These are phyloP conservation scores for Ampelomyces quisqualis DNA, from an alignment of 2,329 filamentous ascomycete genomes.

Conservation along the genomic window DNA sequence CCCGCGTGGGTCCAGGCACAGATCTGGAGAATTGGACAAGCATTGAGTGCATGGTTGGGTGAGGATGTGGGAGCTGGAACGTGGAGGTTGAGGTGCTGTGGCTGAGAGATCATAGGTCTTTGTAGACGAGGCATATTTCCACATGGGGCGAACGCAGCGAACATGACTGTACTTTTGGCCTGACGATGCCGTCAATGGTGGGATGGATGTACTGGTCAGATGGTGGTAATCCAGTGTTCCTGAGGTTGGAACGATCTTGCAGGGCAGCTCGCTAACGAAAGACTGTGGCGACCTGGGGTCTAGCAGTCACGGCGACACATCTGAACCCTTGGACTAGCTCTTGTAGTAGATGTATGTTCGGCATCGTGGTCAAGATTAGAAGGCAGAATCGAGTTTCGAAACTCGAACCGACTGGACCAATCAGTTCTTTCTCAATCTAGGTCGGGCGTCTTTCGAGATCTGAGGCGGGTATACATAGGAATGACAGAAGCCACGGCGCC, in stretches of 20 bases:
- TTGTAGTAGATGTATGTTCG: background rate
- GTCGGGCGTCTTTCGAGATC: slow-evolving; percentile 1
- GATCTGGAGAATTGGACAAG: background rate
- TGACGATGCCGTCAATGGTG: slow-evolving; percentile 1
- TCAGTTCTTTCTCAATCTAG: background rate
- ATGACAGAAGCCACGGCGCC: slow-evolving; percentile 10
- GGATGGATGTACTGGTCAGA: background rate
- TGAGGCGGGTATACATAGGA: slow-evolving; percentile 7
- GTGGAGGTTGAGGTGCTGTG: background rate
- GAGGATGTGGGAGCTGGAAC: background rate
- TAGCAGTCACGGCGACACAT: background rate
- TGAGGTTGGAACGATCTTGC: background rate
- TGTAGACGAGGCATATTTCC: background rate
- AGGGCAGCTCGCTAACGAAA: slow-evolving; percentile 1
- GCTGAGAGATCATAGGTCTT: background rate
- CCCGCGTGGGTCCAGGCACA: slow-evolving; percentile 1
- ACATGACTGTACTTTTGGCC: background rate
- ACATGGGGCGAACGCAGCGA: slow-evolving; percentile 1
- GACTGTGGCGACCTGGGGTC: slow-evolving; percentile 1
- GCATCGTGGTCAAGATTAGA: background rate
- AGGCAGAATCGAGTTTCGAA: background rate
- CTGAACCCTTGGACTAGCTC: background rate
- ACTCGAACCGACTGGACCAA: background rate
- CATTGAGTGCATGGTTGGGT: background rate
- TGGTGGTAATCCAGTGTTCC: background rate